Base-by-base conservation (phyloP, 495 filamentous ascomycete genomes). In the Tuber borchii region DNA sequence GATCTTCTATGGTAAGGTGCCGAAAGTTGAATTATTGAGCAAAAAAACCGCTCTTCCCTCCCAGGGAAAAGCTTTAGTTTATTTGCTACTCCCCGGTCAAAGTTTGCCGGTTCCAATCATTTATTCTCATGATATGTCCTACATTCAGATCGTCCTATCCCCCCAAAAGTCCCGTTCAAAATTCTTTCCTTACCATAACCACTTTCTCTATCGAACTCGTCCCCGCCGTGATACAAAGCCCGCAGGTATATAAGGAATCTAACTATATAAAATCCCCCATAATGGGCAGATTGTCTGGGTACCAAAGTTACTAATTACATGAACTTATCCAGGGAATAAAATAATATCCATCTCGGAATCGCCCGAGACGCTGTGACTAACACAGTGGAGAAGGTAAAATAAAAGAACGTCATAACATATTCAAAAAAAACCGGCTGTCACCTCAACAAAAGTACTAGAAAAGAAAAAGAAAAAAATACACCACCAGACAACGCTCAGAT, bases 1-100 rank as follows among this genome's bases (percentile, higher is more conserved):
- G 72, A 74, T 76, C 70, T 51, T 71, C 71, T 51, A 80, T 65
- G 26, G 45, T 69, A 80, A 77, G 34, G 81, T 84, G 44, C 44
- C 75, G 45, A 84, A 85, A 34, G 4, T 34, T 34, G 31, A 65
- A 34, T 34, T 17, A 65, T 34, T 8, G 56, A 19, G 56, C 26
- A 26, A 34, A 5, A 34, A 6, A 65, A 65, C 16, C 26, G 26
- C 26, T 65, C 56, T 26, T 34, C 12, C 56, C 56, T 31, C 14
- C 56, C n/a, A 6, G n/a, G 56, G 56, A 16, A 61, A 31, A 16
- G 12, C 56, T 10, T 34, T 34, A 17, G 31, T 10, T 65, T 34
- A 34, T 17, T 19, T 10, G 26, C 14, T 4, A 65, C 16, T 65
- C 14, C 26, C 31, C 7, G 12, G 26, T 34, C 56, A 65, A 34